Conservation (phyloP, 1,139 yeast species). For the Debaryomycetaceae sp. region DNA sequence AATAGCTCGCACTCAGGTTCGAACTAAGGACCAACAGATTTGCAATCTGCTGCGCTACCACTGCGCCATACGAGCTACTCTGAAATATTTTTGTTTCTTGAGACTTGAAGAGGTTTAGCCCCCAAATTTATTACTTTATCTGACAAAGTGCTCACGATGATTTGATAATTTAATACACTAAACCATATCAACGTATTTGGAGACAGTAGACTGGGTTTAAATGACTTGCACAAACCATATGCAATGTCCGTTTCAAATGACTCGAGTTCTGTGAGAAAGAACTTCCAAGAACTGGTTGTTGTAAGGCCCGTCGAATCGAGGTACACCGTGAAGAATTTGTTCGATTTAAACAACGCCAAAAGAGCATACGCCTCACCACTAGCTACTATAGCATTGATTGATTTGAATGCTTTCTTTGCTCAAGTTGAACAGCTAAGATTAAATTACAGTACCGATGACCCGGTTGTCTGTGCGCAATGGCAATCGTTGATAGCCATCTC, state of each 20-base stretch:
- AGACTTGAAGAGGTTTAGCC: background rate
- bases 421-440: constrained; percentile 86
- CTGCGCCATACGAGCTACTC: constrained; percentile 48
- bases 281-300: background rate
- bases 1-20: constrained; percentile 45
- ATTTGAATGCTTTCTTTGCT: constrained; percentile 92
- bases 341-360: constrained; percentile 41
- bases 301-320: constrained; percentile 10
- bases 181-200: no score
- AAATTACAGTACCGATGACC: constrained; percentile 61
- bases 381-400: constrained; percentile 82
- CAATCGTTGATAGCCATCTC: constrained; percentile 82
- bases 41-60: constrained; percentile 58
- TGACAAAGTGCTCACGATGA: no score
- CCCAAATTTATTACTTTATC: no score
- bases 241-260: constrained; percentile 5
- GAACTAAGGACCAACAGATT: constrained; percentile 56
- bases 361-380: constrained; percentile 61
- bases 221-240: no score
- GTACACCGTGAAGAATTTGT: constrained; percentile 47
- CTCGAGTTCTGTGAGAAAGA: background rate
- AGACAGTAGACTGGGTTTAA: no score
- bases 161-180: no score
- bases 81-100: background rate
- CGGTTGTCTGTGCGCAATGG: constrained; percentile 97